Conservation (phyloP, 2,329 filamentous ascomycete species). For the Herpotrichia juniperi region DNA sequence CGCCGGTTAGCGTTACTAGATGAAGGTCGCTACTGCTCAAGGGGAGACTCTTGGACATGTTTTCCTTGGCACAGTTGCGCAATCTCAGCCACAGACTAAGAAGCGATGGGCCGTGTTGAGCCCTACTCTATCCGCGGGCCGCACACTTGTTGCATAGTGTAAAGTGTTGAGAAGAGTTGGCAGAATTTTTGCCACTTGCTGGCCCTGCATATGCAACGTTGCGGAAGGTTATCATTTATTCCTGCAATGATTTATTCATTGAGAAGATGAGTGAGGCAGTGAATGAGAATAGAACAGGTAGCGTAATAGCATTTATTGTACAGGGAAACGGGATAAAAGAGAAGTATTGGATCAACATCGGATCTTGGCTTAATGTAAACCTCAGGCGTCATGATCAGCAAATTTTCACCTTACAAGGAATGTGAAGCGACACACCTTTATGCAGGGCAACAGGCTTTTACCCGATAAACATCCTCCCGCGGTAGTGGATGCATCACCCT, state of each 20-base stretch:
- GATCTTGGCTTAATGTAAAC: conserved; percentile 3
- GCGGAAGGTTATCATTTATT: background rate
- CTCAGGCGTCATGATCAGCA: conserved; percentile 42
- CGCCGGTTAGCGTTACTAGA: background rate
- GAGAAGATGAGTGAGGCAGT: background rate
- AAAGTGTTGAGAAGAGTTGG: conserved; percentile 9
- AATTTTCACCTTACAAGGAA: conserved; percentile 14
- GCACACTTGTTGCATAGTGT: no score
- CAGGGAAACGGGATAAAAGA: background rate
- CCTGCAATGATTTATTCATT: background rate
- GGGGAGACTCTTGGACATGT: background rate
- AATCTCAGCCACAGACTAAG: no score
- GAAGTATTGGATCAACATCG: background rate
- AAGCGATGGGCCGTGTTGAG: no score
- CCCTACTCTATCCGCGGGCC: no score
- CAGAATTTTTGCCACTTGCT: conserved; percentile 3
- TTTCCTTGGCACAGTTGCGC: no score
- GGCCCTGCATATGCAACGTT: conserved; percentile 5
- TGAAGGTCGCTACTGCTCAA: background rate
- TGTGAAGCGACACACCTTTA: conserved; percentile 25
- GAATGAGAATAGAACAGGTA: conserved; percentile 6
- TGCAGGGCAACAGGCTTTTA: conserved; percentile 29
- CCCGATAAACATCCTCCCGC: conserved; percentile 15
- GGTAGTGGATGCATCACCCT: conserved; percentile 9
- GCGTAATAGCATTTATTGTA: background rate